Evolutionary conservation across 129 eudicot species (phyloP), one percentile per base, ranked within the genome.

Genomic region (Centaurea solstitialis): DNA sequence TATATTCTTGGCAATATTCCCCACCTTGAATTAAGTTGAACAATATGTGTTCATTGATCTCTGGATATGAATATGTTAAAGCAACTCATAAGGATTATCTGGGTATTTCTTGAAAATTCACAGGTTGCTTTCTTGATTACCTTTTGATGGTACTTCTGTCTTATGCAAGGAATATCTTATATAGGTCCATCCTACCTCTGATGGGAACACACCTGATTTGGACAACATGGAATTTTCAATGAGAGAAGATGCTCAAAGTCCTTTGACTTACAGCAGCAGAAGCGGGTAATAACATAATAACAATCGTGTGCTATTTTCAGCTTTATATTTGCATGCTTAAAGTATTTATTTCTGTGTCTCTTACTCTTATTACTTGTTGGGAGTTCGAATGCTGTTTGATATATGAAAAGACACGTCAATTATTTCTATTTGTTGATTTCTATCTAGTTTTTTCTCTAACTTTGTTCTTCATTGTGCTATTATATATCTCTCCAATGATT

Each of bases 201-300:
- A 72, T 77, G 91, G 83, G 20, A 76, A 78, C 79, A 72, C 82
- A 76, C 67, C 75, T 59, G 93, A 88, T 78, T 50, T 84, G 79
- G 84, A 73, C 75, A 76, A 84, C 78, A 79, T 80, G 70, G 90
- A 88, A 72, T 70, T 80, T 65, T 86, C 90, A 64, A 40, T 62
- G 70, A 87, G 74, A 73, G 96, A 91, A 71, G 96, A 85, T 81
- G 90, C 85, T 82, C 89, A 83, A 74, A 89, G 96, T 81, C 66
- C 79, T 83, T 68, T 72, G 43, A 83, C 77, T 70, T 78, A 87
- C 72, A 80, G 67, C 85, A 77, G 39, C 80, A 70, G 76, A 72
- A 81, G 76, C 81, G 88, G 94, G 86, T 88, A 81, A 69, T 73
- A 47, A 72, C 75, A 64, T 65, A 59, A 74, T 67, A 26, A 23